Evolutionary conservation across 2,329 filamentous ascomycete species (phyloP), one percentile per base, ranked within the genome.

Genomic region (Cadophora sp.): DNA sequence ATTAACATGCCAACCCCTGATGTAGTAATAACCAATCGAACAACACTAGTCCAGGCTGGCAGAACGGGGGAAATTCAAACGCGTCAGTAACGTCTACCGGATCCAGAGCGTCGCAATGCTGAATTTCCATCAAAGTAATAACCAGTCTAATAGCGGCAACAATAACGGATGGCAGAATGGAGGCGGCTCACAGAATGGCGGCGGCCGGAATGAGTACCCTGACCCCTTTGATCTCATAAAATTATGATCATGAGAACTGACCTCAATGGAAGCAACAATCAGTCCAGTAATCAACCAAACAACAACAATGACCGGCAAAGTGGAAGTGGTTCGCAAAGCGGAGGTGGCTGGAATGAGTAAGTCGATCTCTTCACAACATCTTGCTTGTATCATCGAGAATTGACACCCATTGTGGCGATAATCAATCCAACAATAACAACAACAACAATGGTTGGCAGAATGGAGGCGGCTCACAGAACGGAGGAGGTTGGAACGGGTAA

Each of bases 371-470:
- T 56, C 14, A 19, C 40, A 43, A 37, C 14, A 3, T 4, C 11
- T 34, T 16, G 37, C 37, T 24, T 16, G 19, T 46, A 12, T 12
- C 22, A 11, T 3, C 40, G 43, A 48, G 43, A 8, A 48, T n/a
- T 48, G 11, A 48, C 1, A 48, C 9, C 5, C 2, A 24, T 24
- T 53, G 37, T n/a, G 43, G 37, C 12, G 22, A 48, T 9, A 48
- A 48, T 14, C 22, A 43, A 16, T 24, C 31, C 19, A 55, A 48
- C 40, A 65, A 68, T 19, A 34, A 37, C 16, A 58, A 56, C 56
- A 58, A 68, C 55, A 34, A 60, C 19, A 62, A n/a, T 24, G 63
- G 46, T 53, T 27, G 27, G 37, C 37, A 50, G 40, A 62, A 34
- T 14, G 43, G 27, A n/a, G 37, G 37, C 26, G 40, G 59, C 59